Percentiles rank a stretch among this genome's conserved stretches.
Conservation (phyloP, 805 yeast genomes). For the Brettanomyces sp. region DNA sequence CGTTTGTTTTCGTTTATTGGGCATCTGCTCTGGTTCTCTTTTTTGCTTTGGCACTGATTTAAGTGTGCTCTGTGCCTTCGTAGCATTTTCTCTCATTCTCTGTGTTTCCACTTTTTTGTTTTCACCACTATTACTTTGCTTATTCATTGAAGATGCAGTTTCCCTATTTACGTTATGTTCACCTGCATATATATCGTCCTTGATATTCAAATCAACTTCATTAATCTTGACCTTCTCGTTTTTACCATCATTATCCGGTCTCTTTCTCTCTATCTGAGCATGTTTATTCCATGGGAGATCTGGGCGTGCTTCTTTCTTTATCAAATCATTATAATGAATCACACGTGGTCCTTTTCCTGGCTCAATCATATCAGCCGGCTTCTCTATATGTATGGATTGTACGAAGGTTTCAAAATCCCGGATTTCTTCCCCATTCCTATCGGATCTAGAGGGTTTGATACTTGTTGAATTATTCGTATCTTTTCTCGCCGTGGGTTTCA, state of each 20-base stretch:
- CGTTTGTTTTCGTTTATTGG: neutral
- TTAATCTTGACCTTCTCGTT: neutral
- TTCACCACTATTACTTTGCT: neutral
- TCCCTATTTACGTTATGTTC: too few relatives aligned
- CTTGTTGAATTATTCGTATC: neutral
- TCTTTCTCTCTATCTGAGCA: neutral
- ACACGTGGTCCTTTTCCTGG: constrained; percentile 14
- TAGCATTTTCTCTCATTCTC: too few relatives aligned
- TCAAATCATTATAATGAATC: constrained; percentile 15
- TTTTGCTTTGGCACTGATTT: too few relatives aligned
- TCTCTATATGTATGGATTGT: constrained; percentile 5
- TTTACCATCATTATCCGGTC: neutral
- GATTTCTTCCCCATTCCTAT: neutral
- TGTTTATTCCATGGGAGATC: neutral
- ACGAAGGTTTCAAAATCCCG: constrained; percentile 5
- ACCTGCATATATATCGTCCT: neutral
- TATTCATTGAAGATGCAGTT: too few relatives aligned
- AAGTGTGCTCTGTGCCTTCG: too few relatives aligned
- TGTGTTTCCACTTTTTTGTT: neutral
- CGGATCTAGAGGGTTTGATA: neutral
- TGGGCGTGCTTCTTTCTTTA: constrained; percentile 5
- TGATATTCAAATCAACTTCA: neutral
- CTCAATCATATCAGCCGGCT: constrained; percentile 2
- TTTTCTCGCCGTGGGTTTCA: constrained; percentile 11
- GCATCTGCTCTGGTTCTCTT: too few relatives aligned